Percentiles rank a stretch among this genome's conserved stretches.
These are phyloP conservation scores for Zygosaccharomyces lentus DNA, from an alignment of 805 yeast genomes.

Conservation along the genomic window DNA sequence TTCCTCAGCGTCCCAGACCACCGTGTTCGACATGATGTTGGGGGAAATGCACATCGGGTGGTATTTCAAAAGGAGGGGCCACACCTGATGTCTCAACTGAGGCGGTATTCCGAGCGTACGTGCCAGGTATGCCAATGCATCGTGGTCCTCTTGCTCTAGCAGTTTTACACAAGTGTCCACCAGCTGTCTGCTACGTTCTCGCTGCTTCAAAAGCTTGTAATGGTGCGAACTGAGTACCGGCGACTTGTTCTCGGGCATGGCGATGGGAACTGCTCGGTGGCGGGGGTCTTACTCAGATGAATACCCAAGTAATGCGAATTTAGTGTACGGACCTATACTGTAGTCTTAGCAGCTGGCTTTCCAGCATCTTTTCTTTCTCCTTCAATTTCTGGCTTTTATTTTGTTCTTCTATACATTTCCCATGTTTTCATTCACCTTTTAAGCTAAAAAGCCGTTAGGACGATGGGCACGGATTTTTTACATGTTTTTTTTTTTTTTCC, in stretches of 20 bases:
- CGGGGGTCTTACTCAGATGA: background rate
- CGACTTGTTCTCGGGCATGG: constrained; percentile 16
- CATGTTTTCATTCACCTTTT: background rate
- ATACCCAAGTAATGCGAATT: background rate
- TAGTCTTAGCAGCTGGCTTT: background rate
- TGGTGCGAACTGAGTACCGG: constrained; percentile 22
- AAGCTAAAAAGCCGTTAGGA: background rate
- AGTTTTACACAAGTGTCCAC: constrained; percentile 52
- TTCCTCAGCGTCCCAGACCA: constrained; percentile 22
- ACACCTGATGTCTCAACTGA: constrained; percentile 64
- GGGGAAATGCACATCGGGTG: constrained; percentile 86
- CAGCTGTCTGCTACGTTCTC: constrained; percentile 25
- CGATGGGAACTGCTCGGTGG: background rate
- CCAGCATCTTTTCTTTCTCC: constrained; percentile 1
- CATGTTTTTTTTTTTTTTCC: constrained; percentile 2
- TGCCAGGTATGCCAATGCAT: constrained; percentile 73
- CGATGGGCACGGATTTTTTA: background rate
- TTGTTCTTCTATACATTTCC: background rate
- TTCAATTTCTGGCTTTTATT: background rate
- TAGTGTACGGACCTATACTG: background rate
- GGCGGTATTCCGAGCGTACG: constrained; percentile 86
- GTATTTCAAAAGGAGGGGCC: constrained; percentile 77
- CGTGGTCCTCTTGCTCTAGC: constrained; percentile 57
- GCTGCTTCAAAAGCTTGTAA: constrained; percentile 29
- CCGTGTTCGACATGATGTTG: constrained; percentile 56